Base-by-base conservation (phyloP, 371 early-diverging fungal genomes). In the Mucor velutinosus region DNA sequence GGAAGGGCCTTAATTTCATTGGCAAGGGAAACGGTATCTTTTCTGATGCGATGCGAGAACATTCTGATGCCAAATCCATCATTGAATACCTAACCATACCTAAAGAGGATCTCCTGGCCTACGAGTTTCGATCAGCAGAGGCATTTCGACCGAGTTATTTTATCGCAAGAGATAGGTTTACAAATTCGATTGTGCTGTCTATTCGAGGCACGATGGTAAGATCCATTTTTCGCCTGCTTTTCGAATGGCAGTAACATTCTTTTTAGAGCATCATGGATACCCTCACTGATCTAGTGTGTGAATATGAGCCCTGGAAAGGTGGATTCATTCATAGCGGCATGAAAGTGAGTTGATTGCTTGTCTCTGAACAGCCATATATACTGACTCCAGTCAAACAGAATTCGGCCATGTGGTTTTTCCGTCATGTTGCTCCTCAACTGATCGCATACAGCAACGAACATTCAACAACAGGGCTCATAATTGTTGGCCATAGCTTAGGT, bases 401-500 rank as follows among this genome's bases (percentile, higher is more conserved):
- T 17, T 85, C 92, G 6, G 95, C 95, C 3, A 86, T 89, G 33
- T 92, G 92, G 91, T 87, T 94, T 60, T 87, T 93, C 76, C 74
- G 78, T 15, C 80, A 92, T 51, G 86, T 93, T 14, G 81, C 86
- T 33, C 92, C 93, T 5, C 84, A 86, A 45, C 71, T 94, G 10
- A 72, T 93, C 10, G 87, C 92, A 0, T 90, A 90, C 55, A 84
- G 83, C 5, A 79, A 86, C 53, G 84, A 88, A 30, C 88, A 90
- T 63, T 79, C 91, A 12, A 79, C 89, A 1, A 77, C 81, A 1
- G 80, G 81, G 0, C 73, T 90, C n/a, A 78, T 86, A 60, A 87
- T 95, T 70, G 90, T 92, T 4, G 95, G 95, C 0, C 95, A 95
- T 61, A 93, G 92, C 60, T 75, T 95, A 7, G 95, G 95, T n/a